Evolutionary conservation across 2,329 filamentous ascomycete species (phyloP).

Genomic region (Trichoderma brevicompactum): DNA sequence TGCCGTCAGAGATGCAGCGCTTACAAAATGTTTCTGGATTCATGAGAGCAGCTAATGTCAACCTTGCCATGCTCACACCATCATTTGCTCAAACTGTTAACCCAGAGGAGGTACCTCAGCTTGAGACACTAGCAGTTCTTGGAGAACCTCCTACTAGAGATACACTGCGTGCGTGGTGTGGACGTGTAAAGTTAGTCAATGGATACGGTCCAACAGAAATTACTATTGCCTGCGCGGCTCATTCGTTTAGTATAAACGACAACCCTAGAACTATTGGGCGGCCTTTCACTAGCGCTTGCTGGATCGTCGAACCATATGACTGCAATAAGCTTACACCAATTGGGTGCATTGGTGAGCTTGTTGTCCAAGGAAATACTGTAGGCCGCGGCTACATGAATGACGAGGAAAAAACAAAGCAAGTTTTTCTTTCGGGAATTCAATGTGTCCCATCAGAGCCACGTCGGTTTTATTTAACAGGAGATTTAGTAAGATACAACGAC

Average conservation of each 20-base stretch:
- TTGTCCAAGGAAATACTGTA: constrained; percentile 42
- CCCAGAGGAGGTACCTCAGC: constrained; percentile 23
- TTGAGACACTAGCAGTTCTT: constrained; percentile 27
- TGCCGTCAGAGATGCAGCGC: constrained; percentile 32
- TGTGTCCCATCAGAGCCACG: constrained; percentile 30
- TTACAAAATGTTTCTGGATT: constrained; percentile 18
- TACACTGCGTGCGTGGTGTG: constrained; percentile 23
- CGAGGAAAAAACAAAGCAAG: constrained; percentile 36
- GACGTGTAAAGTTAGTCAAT: constrained; percentile 31
- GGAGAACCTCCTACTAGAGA: constrained; percentile 28
- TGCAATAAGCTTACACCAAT: constrained; percentile 30
- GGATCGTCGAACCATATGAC: constrained; percentile 33
- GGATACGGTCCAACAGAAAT: constrained; percentile 31
- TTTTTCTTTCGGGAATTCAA: constrained; percentile 33
- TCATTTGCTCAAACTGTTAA: constrained; percentile 30
- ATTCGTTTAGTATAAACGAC: not conserved
- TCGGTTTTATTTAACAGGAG: constrained; percentile 50
- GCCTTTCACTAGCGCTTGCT: constrained; percentile 27
- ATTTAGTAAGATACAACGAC: constrained; percentile 47
- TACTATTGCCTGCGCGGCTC: constrained; percentile 10
- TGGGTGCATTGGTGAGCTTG: constrained; percentile 34
- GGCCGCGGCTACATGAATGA: constrained; percentile 54
- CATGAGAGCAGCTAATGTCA: constrained; percentile 12
- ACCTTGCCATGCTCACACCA: constrained; percentile 30
- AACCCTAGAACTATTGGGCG: constrained; percentile 23